Conservation (phyloP, 371 early-diverging fungal genomes). For the Entomophthora muscae region DNA sequence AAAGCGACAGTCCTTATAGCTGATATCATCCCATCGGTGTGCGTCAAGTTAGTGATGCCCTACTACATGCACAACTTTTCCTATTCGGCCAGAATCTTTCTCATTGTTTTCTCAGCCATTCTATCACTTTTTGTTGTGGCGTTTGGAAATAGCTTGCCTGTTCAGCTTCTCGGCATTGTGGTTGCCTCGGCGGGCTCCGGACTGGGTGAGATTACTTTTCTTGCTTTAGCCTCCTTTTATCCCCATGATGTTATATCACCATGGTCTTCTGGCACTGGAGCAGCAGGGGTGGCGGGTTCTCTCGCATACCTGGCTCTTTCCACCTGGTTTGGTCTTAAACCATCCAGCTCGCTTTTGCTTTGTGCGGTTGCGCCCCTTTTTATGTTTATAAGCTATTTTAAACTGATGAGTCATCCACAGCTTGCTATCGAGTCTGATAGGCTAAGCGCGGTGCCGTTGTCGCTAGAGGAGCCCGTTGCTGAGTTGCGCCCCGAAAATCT, state of each 20-base stretch:
- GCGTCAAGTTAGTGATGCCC: conserved; percentile 21
- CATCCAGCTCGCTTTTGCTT: conserved; percentile 14
- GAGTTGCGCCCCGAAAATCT: not conserved
- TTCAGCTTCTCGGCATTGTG: conserved; percentile 19
- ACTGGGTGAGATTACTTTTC: conserved; percentile 23
- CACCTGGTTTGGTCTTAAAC: conserved; percentile 18
- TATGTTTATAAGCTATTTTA: conserved; percentile 8
- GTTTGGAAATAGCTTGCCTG: conserved; percentile 10
- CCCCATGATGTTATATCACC: conserved; percentile 17
- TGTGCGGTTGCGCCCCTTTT: conserved; percentile 13
- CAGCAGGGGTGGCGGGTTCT: conserved; percentile 22
- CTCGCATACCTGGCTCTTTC: conserved; percentile 21
- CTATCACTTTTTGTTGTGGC: conserved; percentile 15
- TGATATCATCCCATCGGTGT: conserved; percentile 22
- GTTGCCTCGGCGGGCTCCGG: conserved; percentile 25
- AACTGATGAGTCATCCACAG: conserved; percentile 2
- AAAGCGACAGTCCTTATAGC: conserved; percentile 23
- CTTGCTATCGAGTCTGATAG: conserved; percentile 1
- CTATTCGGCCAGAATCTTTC: conserved; percentile 10
- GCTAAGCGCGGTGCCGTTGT: not conserved
- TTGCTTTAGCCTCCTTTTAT: conserved; percentile 24
- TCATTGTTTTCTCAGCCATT: not conserved
- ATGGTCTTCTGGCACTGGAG: conserved; percentile 29
- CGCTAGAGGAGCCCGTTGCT: not conserved
- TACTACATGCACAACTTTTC: conserved; percentile 21